Evolutionary conservation across 129 eudicot species (phyloP).

Genomic region (Erigeron canadensis): DNA sequence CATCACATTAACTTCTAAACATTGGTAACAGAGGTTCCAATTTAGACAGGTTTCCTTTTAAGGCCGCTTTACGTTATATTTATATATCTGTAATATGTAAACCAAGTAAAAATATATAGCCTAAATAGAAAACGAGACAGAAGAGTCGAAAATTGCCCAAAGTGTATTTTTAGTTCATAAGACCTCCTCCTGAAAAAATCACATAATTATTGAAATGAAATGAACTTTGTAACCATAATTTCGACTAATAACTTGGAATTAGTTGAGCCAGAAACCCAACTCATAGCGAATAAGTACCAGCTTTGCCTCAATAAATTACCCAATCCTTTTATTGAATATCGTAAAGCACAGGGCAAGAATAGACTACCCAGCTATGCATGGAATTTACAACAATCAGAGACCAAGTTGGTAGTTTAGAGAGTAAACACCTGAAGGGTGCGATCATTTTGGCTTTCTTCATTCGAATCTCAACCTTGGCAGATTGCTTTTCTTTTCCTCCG

Average conservation of each 20-base stretch:
- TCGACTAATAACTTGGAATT: not conserved
- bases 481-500: slow-evolving; percentile 42
- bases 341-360: slow-evolving; percentile 22
- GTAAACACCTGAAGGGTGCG: slow-evolving; percentile 87
- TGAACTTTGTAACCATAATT: not conserved
- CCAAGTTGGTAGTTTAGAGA: slow-evolving; percentile 96
- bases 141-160: not conserved
- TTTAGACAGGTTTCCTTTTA: not conserved
- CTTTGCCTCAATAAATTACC: not conserved
- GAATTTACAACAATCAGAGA: slow-evolving; percentile 86
- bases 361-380: slow-evolving; percentile 97
- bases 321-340: not conserved
- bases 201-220: not conserved
- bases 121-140: not conserved
- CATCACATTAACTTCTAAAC: slow-evolving; percentile 4
- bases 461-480: slow-evolving; percentile 37
- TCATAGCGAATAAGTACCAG: not conserved
- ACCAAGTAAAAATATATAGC: not conserved
- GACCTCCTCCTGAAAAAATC: not conserved
- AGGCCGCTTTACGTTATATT: not conserved
- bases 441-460: slow-evolving; percentile 46
- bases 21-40: not conserved
- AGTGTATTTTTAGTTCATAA: slow-evolving; percentile 9
- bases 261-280: not conserved
- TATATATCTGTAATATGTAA: not conserved